Conservation (phyloP, 1,139 yeast genomes). For the Kluyveromyces sp. region DNA sequence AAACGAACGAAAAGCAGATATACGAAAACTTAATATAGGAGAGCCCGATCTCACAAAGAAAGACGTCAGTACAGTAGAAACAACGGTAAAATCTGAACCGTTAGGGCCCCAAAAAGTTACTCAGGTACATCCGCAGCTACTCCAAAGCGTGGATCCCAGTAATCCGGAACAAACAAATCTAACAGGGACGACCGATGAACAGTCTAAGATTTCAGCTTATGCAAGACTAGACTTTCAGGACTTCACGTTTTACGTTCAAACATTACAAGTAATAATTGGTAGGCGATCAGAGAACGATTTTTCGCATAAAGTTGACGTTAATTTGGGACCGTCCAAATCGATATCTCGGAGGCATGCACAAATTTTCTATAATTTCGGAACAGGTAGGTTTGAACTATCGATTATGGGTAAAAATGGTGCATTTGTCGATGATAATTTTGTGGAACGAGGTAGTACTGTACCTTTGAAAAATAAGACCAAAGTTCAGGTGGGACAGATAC, state of each 20-base stretch:
- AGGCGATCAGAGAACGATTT: slow-evolving; percentile 71
- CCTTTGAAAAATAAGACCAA: slow-evolving; percentile 76
- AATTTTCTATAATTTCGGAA: slow-evolving; percentile 90
- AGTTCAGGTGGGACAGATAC: slow-evolving; percentile 88
- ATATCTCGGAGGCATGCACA: slow-evolving; percentile 90
- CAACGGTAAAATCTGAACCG: slow-evolving; percentile 1
- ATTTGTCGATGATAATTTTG: slow-evolving; percentile 81
- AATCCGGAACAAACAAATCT: background rate
- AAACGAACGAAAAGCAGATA: slow-evolving; percentile 7
- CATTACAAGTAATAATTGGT: slow-evolving; percentile 87
- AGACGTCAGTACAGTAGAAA: background rate
- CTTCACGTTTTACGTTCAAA: slow-evolving; percentile 90
- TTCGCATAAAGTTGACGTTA: slow-evolving; percentile 72
- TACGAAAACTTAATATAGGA: slow-evolving; percentile 4
- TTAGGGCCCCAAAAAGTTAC: background rate
- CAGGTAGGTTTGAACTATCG: slow-evolving; percentile 83
- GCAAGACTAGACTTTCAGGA: slow-evolving; percentile 90
- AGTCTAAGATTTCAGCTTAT: slow-evolving; percentile 75
- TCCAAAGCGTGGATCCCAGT: background rate
- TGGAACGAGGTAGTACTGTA: slow-evolving; percentile 84
- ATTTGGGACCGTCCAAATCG: slow-evolving; percentile 83
- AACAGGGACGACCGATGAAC: slow-evolving; percentile 20
- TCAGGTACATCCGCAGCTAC: background rate
- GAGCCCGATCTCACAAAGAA: background rate
- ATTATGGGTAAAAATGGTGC: slow-evolving; percentile 94